Conservation (phyloP, 805 yeast species). For the Geotrichum ghanense region DNA sequence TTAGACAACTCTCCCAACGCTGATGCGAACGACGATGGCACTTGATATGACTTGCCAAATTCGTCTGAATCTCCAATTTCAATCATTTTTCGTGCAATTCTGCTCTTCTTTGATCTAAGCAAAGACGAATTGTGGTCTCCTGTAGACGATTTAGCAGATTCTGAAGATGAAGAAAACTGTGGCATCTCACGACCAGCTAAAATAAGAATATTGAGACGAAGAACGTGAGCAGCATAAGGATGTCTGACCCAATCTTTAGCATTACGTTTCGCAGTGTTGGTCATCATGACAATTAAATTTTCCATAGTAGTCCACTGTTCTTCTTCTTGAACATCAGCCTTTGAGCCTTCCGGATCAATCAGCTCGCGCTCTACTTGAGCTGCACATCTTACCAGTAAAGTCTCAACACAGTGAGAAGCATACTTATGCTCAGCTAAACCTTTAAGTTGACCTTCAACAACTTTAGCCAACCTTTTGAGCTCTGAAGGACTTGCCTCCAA, state of each 20-base stretch:
- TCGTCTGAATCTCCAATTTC: slow-evolving; percentile 72
- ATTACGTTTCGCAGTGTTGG: slow-evolving; percentile 55
- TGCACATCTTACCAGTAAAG: slow-evolving; percentile 66
- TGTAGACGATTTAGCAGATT: slow-evolving; percentile 24
- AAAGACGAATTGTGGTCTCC: slow-evolving; percentile 37
- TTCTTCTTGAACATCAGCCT: slow-evolving; percentile 10
- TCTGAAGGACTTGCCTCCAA: slow-evolving; percentile 53
- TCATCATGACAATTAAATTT: slow-evolving; percentile 47
- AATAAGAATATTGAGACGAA: slow-evolving; percentile 60
- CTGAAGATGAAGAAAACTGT: slow-evolving; percentile 50
- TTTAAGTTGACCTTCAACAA: slow-evolving; percentile 65
- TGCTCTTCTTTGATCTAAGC: slow-evolving; percentile 71
- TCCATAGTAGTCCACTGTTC: slow-evolving; percentile 47
- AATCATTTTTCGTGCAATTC: slow-evolving; percentile 83
- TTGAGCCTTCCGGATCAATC: slow-evolving; percentile 26
- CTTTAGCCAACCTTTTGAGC: slow-evolving; percentile 49
- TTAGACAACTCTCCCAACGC: slow-evolving; percentile 42
- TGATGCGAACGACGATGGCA: slow-evolving; percentile 56
- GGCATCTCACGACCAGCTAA: slow-evolving; percentile 72
- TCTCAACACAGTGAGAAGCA: slow-evolving; percentile 88
- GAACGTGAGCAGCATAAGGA: slow-evolving; percentile 80
- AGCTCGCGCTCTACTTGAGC: slow-evolving; percentile 66
- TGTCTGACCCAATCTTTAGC: slow-evolving; percentile 51
- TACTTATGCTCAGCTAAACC: slow-evolving; percentile 76
- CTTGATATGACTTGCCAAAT: slow-evolving; percentile 52